Conservation (phyloP, 371 early-diverging fungal genomes). For the Circinella umbellata region DNA sequence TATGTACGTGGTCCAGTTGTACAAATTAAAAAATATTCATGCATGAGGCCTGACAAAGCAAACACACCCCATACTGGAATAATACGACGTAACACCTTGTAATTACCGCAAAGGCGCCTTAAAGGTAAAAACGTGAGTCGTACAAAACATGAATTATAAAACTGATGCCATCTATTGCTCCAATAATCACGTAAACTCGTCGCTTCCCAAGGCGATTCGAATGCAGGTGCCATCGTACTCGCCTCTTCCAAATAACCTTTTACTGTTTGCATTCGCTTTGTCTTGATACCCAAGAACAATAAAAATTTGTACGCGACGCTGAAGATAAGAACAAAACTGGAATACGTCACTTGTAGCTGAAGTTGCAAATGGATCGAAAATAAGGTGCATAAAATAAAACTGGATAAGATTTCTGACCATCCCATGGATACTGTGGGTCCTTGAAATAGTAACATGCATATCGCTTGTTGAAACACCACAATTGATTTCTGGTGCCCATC, state of each 20-base stretch:
- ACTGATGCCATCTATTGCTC: slow-evolving; percentile 46
- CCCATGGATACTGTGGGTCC: background rate
- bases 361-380: slow-evolving; percentile 44
- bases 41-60: slow-evolving; percentile 46
- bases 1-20: slow-evolving; percentile 32
- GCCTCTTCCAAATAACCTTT: slow-evolving; percentile 40
- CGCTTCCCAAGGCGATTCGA: slow-evolving; percentile 42
- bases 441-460: slow-evolving; percentile 13
- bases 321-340: slow-evolving; percentile 23
- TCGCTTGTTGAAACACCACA: slow-evolving; percentile 6
- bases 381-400: slow-evolving; percentile 25
- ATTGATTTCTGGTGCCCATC: slow-evolving; percentile 12
- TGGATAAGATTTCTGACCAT: slow-evolving; percentile 13
- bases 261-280: slow-evolving; percentile 16
- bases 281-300: slow-evolving; percentile 24
- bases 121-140: slow-evolving; percentile 37
- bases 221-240: slow-evolving; percentile 35
- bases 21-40: slow-evolving; percentile 44
- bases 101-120: slow-evolving; percentile 27
- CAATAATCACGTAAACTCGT: slow-evolving; percentile 43
- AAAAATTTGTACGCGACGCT: slow-evolving; percentile 22
- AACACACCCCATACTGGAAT: slow-evolving; percentile 39
- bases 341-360: slow-evolving; percentile 39
- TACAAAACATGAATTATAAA: slow-evolving; percentile 47
- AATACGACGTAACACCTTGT: slow-evolving; percentile 21